phyloP scores from a whole-genome alignment of 768 basidiomycete genomes.

The Pleurotus cornucopiae region DNA sequence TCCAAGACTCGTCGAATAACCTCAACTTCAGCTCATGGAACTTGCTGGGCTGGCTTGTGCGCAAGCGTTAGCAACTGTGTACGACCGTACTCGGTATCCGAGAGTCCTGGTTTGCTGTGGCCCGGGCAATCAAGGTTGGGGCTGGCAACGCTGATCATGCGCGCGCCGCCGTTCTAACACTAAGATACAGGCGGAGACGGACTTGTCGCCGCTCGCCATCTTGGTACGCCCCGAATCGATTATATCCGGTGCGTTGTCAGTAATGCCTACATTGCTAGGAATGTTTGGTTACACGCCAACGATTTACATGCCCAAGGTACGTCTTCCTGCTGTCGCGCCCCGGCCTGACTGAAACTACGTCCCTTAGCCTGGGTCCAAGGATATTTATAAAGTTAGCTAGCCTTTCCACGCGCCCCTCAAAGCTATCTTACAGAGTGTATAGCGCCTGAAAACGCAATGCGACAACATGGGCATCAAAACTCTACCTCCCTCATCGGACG shows the following conservation, averaged over 20 bases:
- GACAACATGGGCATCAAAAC: conserved; percentile 79
- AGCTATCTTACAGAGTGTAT: background rate
- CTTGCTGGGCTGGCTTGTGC: conserved; percentile 94
- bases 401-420: background rate
- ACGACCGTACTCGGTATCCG: conserved; percentile 59
- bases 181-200: conserved; percentile 75
- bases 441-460: conserved; percentile 78
- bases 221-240: conserved; percentile 42
- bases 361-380: conserved; percentile 83
- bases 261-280: conserved; percentile 36
- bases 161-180: too few species aligned
- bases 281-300: conserved; percentile 91
- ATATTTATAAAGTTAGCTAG: conserved; percentile 72
- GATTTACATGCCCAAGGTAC: conserved; percentile 91
- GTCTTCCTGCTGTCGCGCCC: background rate
- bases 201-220: conserved; percentile 91
- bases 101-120: conserved; percentile 94
- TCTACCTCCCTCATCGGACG: conserved; percentile 46
- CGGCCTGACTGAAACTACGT: background rate
- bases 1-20: background rate
- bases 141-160: too few species aligned
- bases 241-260: background rate
- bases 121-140: conserved; percentile 85
- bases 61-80: conserved; percentile 78
- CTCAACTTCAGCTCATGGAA: conserved; percentile 75